Evolutionary conservation across 768 basidiomycete genomes (phyloP), one percentile per base, ranked within the genome.

Genomic region (Leccinum boreale): DNA sequence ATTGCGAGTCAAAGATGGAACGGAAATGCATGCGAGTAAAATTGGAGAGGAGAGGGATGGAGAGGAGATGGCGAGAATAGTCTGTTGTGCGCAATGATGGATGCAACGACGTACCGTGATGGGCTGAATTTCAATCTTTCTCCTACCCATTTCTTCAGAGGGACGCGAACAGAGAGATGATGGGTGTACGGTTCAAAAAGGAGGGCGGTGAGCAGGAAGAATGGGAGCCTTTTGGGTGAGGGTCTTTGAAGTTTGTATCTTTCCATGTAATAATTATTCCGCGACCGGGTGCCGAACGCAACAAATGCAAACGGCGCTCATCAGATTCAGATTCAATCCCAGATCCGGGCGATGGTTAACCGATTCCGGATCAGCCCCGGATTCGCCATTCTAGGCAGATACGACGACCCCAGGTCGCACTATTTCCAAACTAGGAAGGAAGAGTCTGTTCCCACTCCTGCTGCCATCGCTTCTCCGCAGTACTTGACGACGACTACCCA

Each of bases 111-210:
- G 70, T 63, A 89, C 88, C 2, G 84, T 85, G 69, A 90, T 90
- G 63, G 89, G 87, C 71, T 88, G 86, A 47, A 90, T 90, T 76
- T 89, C 88, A 67, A 90, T 90, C 78, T 90, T 90, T 77, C 88
- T 76, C 72, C 88, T 76, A 62, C 88, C 88, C 88, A 87, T 87
- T 65, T 70, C 59, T 49, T 15, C 53, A 60, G 49, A 31, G 53
- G 44, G 53, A 39, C 4, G 36, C 7, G 45, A 7, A 15, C 29
- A 21, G 49, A 12, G 63, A 56, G 62, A 64, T 53, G 70, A 57
- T 64, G 70, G 62, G 60, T 58, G 70, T 57, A 50, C 39, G 57
- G 58, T 55, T 50, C 57, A 48, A 51, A 64, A 49, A 60, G 60
- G 52, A 50, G 64, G 59, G 50, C 56, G 57, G 63, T 50, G 55